Base-by-base conservation (phyloP, 2,329 filamentous ascomycete genomes). In the Ophiostoma sp. region DNA sequence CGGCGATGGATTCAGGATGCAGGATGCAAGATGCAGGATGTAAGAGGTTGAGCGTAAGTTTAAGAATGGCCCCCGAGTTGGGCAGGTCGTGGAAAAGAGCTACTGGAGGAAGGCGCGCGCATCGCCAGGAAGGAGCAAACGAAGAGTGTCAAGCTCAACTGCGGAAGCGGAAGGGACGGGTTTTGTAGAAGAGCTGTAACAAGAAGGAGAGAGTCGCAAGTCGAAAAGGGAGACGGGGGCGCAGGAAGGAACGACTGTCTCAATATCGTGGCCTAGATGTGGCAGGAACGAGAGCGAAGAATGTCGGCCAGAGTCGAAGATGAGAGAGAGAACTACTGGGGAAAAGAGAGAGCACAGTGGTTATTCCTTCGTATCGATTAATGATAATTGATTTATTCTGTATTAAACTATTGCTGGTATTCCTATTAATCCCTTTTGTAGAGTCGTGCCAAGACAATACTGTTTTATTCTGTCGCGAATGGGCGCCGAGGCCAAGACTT, bases 381-480 rank as follows among this genome's bases (percentile, higher is more conserved):
- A 20, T 48, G 17, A 20, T 48, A 6, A 20, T 48, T 20, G 44
- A 20, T 48, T 48, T 48, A 48, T 20, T 48, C 44, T 33, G 27
- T 60, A 60, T 60, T 62, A 23, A 31, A 20, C 60, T 64, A 64
- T 35, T 33, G 41, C 41, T 48, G 15, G 15, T n/a, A 15, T 7
- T n/a, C 31, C 54, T 13, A 13, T 57, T 57, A 27, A 57, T 57
- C 23, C 52, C 31, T 17, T 20, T 35, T 64, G 60, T 36, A 33
- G 27, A 35, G 13, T 62, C n/a, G 20, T 64, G 60, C 60, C 60
- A 64, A 64, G 60, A 64, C 31, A 64, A 64, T 64, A 31, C 60
- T 64, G 60, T 64, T 64, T 64, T 64, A 57, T 57, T 27, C 52
- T 11, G 52, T 57, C 52, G 23, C 52, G 52, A 27, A n/a, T 57